Evolutionary conservation across 768 basidiomycete genomes (phyloP), one percentile per base, ranked within the genome.

Genomic region (Suillus weaverae): DNA sequence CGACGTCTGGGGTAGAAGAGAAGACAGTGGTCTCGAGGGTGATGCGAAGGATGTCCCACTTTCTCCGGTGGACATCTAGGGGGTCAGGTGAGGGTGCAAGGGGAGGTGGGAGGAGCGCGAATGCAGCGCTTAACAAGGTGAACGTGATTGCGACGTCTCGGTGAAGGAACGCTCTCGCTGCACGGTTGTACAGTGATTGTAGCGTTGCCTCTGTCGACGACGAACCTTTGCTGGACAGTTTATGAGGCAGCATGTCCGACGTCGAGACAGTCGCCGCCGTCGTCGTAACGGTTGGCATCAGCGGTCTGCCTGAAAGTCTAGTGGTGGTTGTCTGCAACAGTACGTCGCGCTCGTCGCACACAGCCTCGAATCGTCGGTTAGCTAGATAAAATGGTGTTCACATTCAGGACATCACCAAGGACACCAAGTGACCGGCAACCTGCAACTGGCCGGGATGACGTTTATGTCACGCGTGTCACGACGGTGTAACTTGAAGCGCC

Each of bases 1-100:
- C n/a, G 35, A 68, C 67, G 60, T 76, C 73, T 22, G 86, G 84
- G 1, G 80, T 79, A 3, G 89, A 83, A 16, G 85, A 74, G 70
- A 90, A 92, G 33, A 91, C 76, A 1, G 89, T 91, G 1, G 88
- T 86, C 72, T 94, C 92, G 62, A 93, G 83, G 0, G 92, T 94
- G 67, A 95, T 89, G 32, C 93, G 84, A 8, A 95, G 86, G 63
- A 95, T 86, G 70, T 95, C 92, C 93, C 93, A 95, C 78, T 93
- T 94, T 63, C 88, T 81, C 20, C 92, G 86, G 56, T 81, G 78
- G 26, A 83, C 77, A 62, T 82, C 79, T 5, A 86, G 79, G 4
- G 69, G 55, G 64, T 87, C 87, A 48, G 70, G 68, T 0, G 62
- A 62, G 7, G 69, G 73, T 7, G 64, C 61, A 14, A 73, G 69